Conservation (phyloP, 371 early-diverging fungal genomes). For the Mortierella sp. region DNA sequence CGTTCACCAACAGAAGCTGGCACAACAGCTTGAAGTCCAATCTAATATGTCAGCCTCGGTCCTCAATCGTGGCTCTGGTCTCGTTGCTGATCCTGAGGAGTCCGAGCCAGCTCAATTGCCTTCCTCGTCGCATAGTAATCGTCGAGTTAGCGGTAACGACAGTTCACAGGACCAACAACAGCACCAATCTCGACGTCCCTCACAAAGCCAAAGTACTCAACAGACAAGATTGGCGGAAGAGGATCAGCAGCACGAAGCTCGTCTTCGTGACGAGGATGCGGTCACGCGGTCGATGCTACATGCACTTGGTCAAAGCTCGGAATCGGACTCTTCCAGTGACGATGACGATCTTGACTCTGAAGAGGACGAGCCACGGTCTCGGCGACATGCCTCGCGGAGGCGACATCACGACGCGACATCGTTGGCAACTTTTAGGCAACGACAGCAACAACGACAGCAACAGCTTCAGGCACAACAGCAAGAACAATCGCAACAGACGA, state of each 20-base stretch:
- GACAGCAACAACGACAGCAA: not conserved
- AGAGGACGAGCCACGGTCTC: too few relatives aligned
- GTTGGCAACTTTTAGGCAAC: conserved; percentile 10
- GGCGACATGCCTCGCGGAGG: too few relatives aligned
- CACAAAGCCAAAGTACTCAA: not conserved
- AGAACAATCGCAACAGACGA: not conserved
- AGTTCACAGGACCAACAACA: not conserved
- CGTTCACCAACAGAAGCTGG: conserved; percentile 16
- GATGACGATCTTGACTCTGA: conserved; percentile 11
- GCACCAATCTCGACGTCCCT: conserved; percentile 4
- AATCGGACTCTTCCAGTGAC: conserved; percentile 12
- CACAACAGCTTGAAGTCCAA: conserved; percentile 23
- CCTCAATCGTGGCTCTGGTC: not conserved
- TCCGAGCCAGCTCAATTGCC: not conserved
- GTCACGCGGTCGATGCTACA: conserved; percentile 21
- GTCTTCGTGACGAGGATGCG: conserved; percentile 8
- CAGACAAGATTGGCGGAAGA: conserved; percentile 13
- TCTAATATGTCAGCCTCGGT: conserved; percentile 4
- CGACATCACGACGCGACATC: not conserved
- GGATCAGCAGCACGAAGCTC: conserved; percentile 10
- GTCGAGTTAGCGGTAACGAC: not conserved
- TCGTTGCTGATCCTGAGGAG: not conserved
- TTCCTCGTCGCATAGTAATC: conserved; percentile 8
- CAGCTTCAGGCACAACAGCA: too few relatives aligned
- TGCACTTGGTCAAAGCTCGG: conserved; percentile 27